Evolutionary conservation across 2,329 filamentous ascomycete species (phyloP).

Genomic region (Metarhizium album): DNA sequence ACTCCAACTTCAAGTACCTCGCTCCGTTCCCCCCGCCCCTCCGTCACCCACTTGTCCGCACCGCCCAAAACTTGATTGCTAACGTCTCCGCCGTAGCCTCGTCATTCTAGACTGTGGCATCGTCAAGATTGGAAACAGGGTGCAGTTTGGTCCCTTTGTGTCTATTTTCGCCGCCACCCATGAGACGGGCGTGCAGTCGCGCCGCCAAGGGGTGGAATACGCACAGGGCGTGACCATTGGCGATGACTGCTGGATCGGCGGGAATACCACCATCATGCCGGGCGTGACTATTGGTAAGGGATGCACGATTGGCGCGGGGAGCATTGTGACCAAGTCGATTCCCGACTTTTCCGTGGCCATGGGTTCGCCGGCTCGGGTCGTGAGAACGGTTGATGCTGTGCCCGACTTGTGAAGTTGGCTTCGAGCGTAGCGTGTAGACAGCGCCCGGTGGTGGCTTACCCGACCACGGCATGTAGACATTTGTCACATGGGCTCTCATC

Average conservation of each 20-base stretch:
- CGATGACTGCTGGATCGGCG: slow-evolving; percentile 46
- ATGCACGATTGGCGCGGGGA: slow-evolving; percentile 38
- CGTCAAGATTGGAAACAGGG: slow-evolving; percentile 59
- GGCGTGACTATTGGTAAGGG: slow-evolving; percentile 43
- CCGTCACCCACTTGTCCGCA: not conserved
- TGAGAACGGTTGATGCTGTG: slow-evolving; percentile 33
- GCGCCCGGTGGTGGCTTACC: not conserved
- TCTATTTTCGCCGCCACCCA: slow-evolving; percentile 62
- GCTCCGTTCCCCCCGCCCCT: slow-evolving; percentile 7
- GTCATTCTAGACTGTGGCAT: slow-evolving; percentile 64
- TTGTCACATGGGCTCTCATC: too few relatives aligned
- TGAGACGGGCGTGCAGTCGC: slow-evolving; percentile 48
- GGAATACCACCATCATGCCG: slow-evolving; percentile 36
- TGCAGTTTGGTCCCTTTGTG: slow-evolving; percentile 62
- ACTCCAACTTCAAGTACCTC: slow-evolving; percentile 38
- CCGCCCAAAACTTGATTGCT: not conserved
- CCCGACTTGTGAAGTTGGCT: slow-evolving; percentile 15
- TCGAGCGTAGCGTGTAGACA: not conserved
- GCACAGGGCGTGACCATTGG: slow-evolving; percentile 35
- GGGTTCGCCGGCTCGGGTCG: slow-evolving; percentile 36
- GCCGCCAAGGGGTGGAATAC: slow-evolving; percentile 36
- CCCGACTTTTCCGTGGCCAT: slow-evolving; percentile 37
- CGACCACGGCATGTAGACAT: too few relatives aligned
- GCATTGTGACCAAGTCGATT: slow-evolving; percentile 38
- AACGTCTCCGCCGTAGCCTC: slow-evolving; percentile 20